phyloP scores from a whole-genome alignment of 345 rosid genomes.

The Salix koriyanagi region DNA sequence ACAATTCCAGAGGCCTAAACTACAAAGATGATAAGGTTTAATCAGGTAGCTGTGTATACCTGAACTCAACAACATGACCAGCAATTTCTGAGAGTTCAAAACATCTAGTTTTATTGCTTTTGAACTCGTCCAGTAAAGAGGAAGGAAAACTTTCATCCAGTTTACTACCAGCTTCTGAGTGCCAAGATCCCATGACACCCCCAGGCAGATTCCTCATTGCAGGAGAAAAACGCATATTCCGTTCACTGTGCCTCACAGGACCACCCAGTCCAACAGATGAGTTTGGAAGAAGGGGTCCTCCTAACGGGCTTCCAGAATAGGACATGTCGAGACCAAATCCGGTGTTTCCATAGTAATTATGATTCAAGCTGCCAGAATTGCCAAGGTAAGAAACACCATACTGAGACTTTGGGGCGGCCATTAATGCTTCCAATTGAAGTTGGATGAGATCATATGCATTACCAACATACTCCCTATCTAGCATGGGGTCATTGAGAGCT shows the following conservation, averaged over 20 bases:
- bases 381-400: constrained; percentile 42
- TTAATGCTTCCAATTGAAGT: constrained; percentile 45
- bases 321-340: constrained; percentile 48
- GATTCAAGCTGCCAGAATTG: constrained; percentile 41
- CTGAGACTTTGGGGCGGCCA: constrained; percentile 48
- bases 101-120: constrained; percentile 66
- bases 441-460: constrained; percentile 57
- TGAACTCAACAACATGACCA: constrained; percentile 74
- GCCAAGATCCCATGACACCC: constrained; percentile 56
- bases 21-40: not conserved
- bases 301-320: constrained; percentile 47
- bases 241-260: constrained; percentile 50
- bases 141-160: constrained; percentile 51
- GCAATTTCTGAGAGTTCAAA: constrained; percentile 65
- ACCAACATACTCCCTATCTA: constrained; percentile 39
- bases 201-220: constrained; percentile 49
- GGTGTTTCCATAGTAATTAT: constrained; percentile 46
- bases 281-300: constrained; percentile 40
- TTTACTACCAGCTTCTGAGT: constrained; percentile 41
- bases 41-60: constrained; percentile 27
- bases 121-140: constrained; percentile 62
- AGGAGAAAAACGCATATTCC: constrained; percentile 42
- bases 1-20: not conserved
- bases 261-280: constrained; percentile 48
- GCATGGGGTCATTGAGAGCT: constrained; percentile 36